Evolutionary conservation across 2,329 filamentous ascomycete genomes (phyloP), one percentile per base, ranked within the genome.

Genomic region (Pyrenophora graminea): DNA sequence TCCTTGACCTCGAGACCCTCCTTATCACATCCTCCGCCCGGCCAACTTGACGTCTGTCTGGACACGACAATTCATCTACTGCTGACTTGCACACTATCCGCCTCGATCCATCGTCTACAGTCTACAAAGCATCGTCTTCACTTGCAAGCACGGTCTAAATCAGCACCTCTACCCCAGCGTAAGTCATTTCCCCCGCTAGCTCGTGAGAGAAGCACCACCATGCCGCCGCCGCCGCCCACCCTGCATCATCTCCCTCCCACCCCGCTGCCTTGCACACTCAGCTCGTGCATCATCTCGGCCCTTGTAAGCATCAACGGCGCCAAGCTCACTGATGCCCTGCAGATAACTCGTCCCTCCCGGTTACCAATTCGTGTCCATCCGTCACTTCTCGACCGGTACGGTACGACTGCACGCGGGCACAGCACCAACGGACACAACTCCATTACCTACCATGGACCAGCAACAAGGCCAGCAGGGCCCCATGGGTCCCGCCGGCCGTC

Each of bases 401-500:
- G 51, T 61, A 27, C 43, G 46, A 49, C 55, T 56, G 48, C 63
- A 59, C 53, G 48, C 59, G 58, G 59, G 56, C 59, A 51, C 62
- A 61, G 56, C 63, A 58, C 54, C 51, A 52, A 52, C 51, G 53
- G 58, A 54, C 58, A 56, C 53, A 47, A 47, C 51, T 30, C 27
- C 63, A 62, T 46, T 53, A 51, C 61, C 54, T 53, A 64, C 55
- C 31, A 79, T 79, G 76, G 76, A 78, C 64, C 77, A 77, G 59
- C 74, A 87, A 75, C 82, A 80, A 56, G 57, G 56, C 68, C 77
- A 77, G 64, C 74, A 86, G 75, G 82, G 72, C 55, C 74, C 76
- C 40, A 75, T 77, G 69, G 91, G 91, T 66, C 90, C 90, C 69
- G 79, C 87, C 73, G 91, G 91, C 71, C 91, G 93, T 73, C 88